Percentiles rank a stretch among this genome's conserved stretches.
These are phyloP conservation scores for Martensiomyces pterosporus DNA, from an alignment of 192 early-diverging fungal genomes.

Conservation along the genomic window DNA sequence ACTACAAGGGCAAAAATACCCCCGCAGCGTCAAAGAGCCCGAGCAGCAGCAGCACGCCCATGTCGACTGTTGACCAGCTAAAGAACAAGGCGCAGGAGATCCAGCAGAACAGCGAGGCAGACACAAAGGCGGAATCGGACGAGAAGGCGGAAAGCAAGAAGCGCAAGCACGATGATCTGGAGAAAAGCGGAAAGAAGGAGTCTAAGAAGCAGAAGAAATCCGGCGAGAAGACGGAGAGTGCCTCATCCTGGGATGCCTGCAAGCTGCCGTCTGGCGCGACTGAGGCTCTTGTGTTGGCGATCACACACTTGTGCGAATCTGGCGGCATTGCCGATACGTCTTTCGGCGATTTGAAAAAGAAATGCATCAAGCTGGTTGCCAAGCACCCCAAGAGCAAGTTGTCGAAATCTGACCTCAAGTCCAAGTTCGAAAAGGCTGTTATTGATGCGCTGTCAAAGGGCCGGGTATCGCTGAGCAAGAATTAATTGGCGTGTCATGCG, in stretches of 20 bases:
- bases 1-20: slow-evolving; percentile 18
- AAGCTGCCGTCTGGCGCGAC: slow-evolving; percentile 10
- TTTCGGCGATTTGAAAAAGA: slow-evolving; percentile 29
- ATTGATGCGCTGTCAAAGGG: slow-evolving; percentile 23
- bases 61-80: slow-evolving; percentile 40
- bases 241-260: slow-evolving; percentile 18
- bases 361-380: slow-evolving; percentile 23
- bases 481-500: too few species aligned
- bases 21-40: not conserved
- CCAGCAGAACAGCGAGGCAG: not conserved
- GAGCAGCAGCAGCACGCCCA: not conserved
- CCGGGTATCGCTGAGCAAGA: slow-evolving; percentile 9
- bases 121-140: not conserved
- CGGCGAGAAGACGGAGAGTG: slow-evolving; percentile 1
- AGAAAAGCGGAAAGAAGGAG: not conserved
- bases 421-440: slow-evolving; percentile 27
- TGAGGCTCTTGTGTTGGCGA: slow-evolving; percentile 23
- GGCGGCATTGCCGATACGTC: not conserved
- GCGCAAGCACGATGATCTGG: slow-evolving; percentile 16
- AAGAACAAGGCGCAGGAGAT: slow-evolving; percentile 22
- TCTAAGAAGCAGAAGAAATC: not conserved
- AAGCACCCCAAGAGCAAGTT: slow-evolving; percentile 19
- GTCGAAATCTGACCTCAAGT: slow-evolving; percentile 26
- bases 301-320: slow-evolving; percentile 5
- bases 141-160: slow-evolving; percentile 14